Evolutionary conservation across 2,329 filamentous ascomycete species (phyloP).

Genomic region (Pseudogymnoascus sp.): DNA sequence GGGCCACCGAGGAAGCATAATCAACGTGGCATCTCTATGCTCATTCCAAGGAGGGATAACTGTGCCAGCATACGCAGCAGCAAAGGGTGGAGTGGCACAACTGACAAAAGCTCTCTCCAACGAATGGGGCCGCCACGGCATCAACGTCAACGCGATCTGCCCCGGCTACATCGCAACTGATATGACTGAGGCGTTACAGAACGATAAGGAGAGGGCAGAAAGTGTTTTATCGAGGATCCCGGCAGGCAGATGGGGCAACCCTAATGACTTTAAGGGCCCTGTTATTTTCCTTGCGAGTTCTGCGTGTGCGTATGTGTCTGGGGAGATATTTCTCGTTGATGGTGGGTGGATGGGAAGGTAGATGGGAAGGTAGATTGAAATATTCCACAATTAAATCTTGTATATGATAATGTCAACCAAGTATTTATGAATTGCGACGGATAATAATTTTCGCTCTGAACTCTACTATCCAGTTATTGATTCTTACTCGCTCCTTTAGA

Average conservation of each 20-base stretch:
- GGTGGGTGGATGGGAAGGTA: conserved; percentile 14
- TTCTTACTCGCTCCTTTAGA: no score
- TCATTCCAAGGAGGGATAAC: conserved; percentile 87
- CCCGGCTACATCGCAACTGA: conserved; percentile 83
- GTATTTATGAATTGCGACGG: no score
- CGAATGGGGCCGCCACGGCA: conserved; percentile 72
- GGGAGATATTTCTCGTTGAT: conserved; percentile 13
- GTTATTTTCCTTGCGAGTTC: conserved; percentile 57
- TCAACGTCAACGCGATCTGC: conserved; percentile 79
- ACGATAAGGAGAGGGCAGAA: conserved; percentile 58
- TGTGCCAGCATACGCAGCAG: conserved; percentile 80
- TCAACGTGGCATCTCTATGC: conserved; percentile 81
- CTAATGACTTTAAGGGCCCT: conserved; percentile 81
- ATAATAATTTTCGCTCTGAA: no score
- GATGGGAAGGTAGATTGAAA: conserved; percentile 44
- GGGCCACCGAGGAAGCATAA: conserved; percentile 61
- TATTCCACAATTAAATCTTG: conserved; percentile 53
- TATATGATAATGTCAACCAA: no score
- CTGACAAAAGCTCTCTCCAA: conserved; percentile 79
- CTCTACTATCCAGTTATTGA: no score
- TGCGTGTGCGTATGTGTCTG: conserved; percentile 12
- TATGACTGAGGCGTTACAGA: conserved; percentile 76
- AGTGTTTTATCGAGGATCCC: conserved; percentile 73
- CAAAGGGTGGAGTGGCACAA: conserved; percentile 79
- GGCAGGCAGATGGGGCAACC: conserved; percentile 69